Evolutionary conservation across 768 basidiomycete species (phyloP).

Genomic region (Trametes gibbosa): DNA sequence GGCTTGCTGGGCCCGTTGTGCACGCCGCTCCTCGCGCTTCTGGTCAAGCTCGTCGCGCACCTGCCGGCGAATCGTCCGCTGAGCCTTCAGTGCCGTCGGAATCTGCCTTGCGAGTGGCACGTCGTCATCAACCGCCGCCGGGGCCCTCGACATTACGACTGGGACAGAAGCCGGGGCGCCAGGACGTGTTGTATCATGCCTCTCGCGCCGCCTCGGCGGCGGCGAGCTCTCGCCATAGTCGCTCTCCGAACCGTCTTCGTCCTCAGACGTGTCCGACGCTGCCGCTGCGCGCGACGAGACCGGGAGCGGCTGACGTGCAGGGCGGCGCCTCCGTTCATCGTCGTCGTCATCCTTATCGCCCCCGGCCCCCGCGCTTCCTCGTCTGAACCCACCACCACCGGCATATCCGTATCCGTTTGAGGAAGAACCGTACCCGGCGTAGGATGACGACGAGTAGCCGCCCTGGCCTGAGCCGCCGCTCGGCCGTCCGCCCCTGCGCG

Average conservation of each 20-base stretch:
- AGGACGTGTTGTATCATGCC: conserved; percentile 17
- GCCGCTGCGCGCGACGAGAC: conserved; percentile 23
- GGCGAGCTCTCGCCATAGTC: conserved; percentile 30
- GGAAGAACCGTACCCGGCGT: not conserved
- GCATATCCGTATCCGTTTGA: conserved; percentile 19
- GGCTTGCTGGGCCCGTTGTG: conserved; percentile 15
- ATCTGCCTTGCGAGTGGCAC: conserved; percentile 81
- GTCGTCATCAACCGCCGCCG: conserved; percentile 54
- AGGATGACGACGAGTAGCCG: not conserved
- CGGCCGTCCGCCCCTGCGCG: conserved; percentile 3
- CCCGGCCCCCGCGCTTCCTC: conserved; percentile 17
- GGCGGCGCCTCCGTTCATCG: conserved; percentile 31
- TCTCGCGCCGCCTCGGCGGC: not conserved
- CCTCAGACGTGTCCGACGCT: conserved; percentile 15
- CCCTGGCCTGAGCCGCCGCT: conserved; percentile 7
- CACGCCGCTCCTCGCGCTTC: conserved; percentile 38
- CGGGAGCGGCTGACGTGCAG: conserved; percentile 25
- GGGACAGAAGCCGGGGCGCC: conserved; percentile 16
- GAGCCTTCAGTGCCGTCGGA: conserved; percentile 79
- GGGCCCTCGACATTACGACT: conserved; percentile 25
- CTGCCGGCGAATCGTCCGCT: conserved; percentile 73
- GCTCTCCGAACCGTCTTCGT: conserved; percentile 41
- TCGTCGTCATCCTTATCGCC: conserved; percentile 34
- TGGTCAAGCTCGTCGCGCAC: conserved; percentile 66
- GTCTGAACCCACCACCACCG: conserved; percentile 23